Evolutionary conservation across 805 yeast genomes (phyloP), one percentile per base, ranked within the genome.

Genomic region (Komagataella phaffii): DNA sequence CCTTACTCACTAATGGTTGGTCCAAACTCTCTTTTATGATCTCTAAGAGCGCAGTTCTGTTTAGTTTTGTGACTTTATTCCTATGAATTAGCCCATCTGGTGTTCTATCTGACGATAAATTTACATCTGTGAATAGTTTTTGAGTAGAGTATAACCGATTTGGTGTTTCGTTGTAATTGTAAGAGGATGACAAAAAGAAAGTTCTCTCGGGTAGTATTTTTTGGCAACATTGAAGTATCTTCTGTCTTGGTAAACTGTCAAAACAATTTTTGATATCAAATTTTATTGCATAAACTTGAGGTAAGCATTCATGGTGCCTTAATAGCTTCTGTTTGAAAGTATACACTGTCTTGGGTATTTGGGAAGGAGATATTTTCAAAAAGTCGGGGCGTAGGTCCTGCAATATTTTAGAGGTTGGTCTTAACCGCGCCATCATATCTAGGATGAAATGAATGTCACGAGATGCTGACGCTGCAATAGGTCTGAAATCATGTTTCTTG

Each of bases 231-330:
- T 7, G 19, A 18, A 23, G 51, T 2, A 77, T 67, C 53, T 70
- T 71, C 0, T 58, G 56, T 48, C 75, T 76, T 14, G 85, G 81
- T 17, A 89, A 68, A 2, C 80, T 76, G 59, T 91, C 97, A 62
- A 80, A 90, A 52, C 96, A 88, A 3, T 81, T 74, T 52, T 73
- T 74, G 55, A 86, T 79, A 62, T 90, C 98, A 63, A 88, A 85
- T 57, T 85, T 87, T 23, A 85, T 68, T 14, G 76, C 76, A 58
- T 69, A 76, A 0, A 81, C 55, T 1, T 56, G 49, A 0, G 79
- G 79, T 3, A 73, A 14, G 2, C 18, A 45, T 0, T 60, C 58
- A 17, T 54, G 53, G 45, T 52, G 50, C 3, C 51, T 30, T 1
- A 58, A 6, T 0, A 72, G 55, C 0, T 36, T 24, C 1, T 50